These are phyloP conservation scores for Conringia planisiliqua DNA, from an alignment of 345 rosid genomes.

Conservation along the genomic window DNA sequence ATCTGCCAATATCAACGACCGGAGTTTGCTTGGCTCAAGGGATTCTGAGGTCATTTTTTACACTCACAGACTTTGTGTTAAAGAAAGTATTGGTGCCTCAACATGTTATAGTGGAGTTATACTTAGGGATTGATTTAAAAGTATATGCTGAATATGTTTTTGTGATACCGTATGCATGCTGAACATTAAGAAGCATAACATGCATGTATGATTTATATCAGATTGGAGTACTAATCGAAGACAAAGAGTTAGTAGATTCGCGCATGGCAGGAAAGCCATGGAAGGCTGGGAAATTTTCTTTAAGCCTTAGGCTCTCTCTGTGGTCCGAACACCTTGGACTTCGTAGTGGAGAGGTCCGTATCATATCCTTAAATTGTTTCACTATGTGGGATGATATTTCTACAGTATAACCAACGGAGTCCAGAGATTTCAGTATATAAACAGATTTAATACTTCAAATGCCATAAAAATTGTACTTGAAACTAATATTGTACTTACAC, in stretches of 20 bases:
- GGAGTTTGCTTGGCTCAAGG: slow-evolving; percentile 97
- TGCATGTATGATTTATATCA: slow-evolving; percentile 37
- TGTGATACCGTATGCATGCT: neutral
- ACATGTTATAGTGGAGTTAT: neutral
- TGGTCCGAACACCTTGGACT: slow-evolving; percentile 99
- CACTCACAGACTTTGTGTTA: slow-evolving; percentile 6
- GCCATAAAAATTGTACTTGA: slow-evolving; percentile 5
- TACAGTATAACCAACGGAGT: neutral
- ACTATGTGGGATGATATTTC: neutral
- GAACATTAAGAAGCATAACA: neutral
- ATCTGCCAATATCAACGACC: slow-evolving; percentile 91
- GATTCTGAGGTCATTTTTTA: slow-evolving; percentile 85
- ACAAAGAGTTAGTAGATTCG: slow-evolving; percentile 80
- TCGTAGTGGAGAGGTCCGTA: slow-evolving; percentile 63
- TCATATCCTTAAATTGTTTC: neutral
- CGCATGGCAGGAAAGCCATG: slow-evolving; percentile 89
- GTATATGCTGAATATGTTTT: slow-evolving; percentile 8
- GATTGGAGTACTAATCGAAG: slow-evolving; percentile 91
- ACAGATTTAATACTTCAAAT: neutral
- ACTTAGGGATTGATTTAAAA: neutral
- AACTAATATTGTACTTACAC: neutral
- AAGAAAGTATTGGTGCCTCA: neutral
- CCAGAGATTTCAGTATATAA: neutral
- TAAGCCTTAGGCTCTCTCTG: slow-evolving; percentile 82
- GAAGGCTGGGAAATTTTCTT: slow-evolving; percentile 90